phyloP scores from a whole-genome alignment of 2,329 filamentous ascomycete species.

The Ampelomyces quisqualis region DNA sequence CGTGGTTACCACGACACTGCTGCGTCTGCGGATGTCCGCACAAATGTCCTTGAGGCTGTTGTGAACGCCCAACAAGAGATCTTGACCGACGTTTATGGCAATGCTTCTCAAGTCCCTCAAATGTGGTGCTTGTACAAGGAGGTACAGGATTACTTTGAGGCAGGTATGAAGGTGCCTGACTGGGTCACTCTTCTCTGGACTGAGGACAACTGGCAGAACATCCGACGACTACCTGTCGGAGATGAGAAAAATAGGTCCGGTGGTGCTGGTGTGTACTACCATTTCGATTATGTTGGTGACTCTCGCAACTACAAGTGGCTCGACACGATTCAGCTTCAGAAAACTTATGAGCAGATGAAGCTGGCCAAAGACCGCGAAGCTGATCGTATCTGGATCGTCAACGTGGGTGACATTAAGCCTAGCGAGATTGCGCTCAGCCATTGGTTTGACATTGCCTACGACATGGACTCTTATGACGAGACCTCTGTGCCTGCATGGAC shows the following conservation, averaged over 20 bases:
- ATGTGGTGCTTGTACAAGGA: slow-evolving; percentile 76
- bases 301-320: slow-evolving; percentile 61
- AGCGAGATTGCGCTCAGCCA: slow-evolving; percentile 66
- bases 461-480: slow-evolving; percentile 58
- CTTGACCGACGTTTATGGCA: slow-evolving; percentile 57
- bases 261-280: slow-evolving; percentile 67
- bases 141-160: slow-evolving; percentile 67
- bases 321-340: slow-evolving; percentile 65
- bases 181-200: slow-evolving; percentile 68
- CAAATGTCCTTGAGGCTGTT: slow-evolving; percentile 60
- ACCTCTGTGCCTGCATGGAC: slow-evolving; percentile 60
- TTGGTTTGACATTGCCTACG: slow-evolving; percentile 68
- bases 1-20: slow-evolving; percentile 68
- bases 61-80: slow-evolving; percentile 62
- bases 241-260: slow-evolving; percentile 62
- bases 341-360: slow-evolving; percentile 66
- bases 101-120: slow-evolving; percentile 60
- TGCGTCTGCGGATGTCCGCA: slow-evolving; percentile 59
- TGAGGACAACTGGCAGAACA: slow-evolving; percentile 70
- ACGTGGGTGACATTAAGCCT: slow-evolving; percentile 67
- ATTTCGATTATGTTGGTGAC: slow-evolving; percentile 64
- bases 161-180: slow-evolving; percentile 63
- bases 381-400: slow-evolving; percentile 65
- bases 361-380: slow-evolving; percentile 61
- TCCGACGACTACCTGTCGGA: slow-evolving; percentile 60